These are phyloP conservation scores for Raphanus hybrid DNA, from an alignment of 441 rosid genomes.

Conservation along the genomic window DNA sequence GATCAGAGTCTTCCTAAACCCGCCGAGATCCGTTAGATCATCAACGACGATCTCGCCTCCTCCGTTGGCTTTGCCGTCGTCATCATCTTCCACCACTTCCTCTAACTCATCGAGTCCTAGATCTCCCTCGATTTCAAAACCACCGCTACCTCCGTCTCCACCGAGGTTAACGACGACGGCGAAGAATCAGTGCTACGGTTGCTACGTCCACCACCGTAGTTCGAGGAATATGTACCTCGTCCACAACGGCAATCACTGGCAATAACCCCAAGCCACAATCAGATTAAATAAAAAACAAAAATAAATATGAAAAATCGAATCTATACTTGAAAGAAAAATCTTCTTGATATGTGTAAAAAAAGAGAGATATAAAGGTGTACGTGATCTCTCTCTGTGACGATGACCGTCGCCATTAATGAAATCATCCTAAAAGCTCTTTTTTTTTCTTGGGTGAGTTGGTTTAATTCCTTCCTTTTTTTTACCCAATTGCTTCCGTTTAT, in stretches of 20 bases:
- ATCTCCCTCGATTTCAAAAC: constrained; percentile 45
- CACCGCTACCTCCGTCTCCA: constrained; percentile 46
- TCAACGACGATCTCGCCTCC: constrained; percentile 38
- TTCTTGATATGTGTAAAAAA: constrained; percentile 28
- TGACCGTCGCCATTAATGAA: constrained; percentile 42
- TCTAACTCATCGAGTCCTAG: constrained; percentile 48
- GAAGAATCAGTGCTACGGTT: constrained; percentile 51
- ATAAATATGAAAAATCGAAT: constrained; percentile 18
- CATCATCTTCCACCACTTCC: constrained; percentile 46
- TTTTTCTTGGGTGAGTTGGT: constrained; percentile 5
- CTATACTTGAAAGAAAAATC: constrained; percentile 14
- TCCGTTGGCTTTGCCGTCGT: constrained; percentile 41
- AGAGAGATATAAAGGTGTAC: constrained; percentile 25
- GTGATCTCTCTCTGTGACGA: constrained; percentile 33
- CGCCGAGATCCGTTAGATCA: constrained; percentile 47
- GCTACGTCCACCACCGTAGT: constrained; percentile 55
- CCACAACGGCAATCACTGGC: constrained; percentile 81
- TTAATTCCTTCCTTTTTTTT: neutral
- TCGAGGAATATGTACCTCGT: constrained; percentile 60
- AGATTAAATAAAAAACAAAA: neutral
- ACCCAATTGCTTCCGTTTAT: constrained; percentile 1
- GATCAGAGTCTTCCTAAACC: constrained; percentile 80
- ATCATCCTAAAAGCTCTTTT: constrained; percentile 13
- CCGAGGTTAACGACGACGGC: constrained; percentile 48
- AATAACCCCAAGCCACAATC: constrained; percentile 44